Conservation (phyloP, 2,329 filamentous ascomycete species). For the Trichophaea hybrida region DNA sequence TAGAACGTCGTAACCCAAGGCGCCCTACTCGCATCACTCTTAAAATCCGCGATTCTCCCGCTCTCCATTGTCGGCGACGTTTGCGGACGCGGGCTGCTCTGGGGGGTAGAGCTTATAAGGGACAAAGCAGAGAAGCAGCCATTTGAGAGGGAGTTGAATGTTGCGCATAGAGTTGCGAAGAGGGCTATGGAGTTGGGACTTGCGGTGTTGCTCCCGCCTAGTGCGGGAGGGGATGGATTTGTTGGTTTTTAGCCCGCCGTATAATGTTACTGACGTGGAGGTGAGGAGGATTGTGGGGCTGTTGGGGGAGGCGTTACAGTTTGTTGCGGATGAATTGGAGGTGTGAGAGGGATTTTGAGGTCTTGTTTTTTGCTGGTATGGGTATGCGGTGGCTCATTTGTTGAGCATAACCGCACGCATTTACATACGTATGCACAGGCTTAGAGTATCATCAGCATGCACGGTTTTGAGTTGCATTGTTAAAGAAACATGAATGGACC, state of each 20-base stretch:
- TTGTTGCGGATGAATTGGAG: not conserved
- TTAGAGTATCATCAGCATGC: constrained; percentile 21
- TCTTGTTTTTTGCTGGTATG: no score
- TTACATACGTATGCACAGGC: no score
- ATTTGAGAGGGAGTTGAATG: constrained; percentile 32
- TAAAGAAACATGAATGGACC: constrained; percentile 29
- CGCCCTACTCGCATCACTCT: constrained; percentile 33
- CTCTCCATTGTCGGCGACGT: constrained; percentile 46
- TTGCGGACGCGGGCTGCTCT: constrained; percentile 45
- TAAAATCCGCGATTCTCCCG: constrained; percentile 34
- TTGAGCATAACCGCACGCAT: no score
- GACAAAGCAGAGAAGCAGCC: constrained; percentile 39
- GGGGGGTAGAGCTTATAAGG: constrained; percentile 42
- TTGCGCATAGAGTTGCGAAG: constrained; percentile 17
- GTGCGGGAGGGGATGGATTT: not conserved
- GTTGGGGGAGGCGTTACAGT: constrained; percentile 16
- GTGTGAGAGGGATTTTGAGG: not conserved
- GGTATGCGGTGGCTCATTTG: no score
- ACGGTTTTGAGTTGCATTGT: constrained; percentile 31
- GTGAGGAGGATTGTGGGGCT: not conserved
- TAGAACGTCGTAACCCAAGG: constrained; percentile 45
- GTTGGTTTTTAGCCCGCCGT: not conserved
- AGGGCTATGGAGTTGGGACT: constrained; percentile 13
- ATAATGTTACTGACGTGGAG: not conserved
- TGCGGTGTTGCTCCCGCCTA: not conserved